Evolutionary conservation across 208 protist genomes (phyloP), one percentile per base, ranked within the genome.

Genomic region (Trypanosoma conorhini): DNA sequence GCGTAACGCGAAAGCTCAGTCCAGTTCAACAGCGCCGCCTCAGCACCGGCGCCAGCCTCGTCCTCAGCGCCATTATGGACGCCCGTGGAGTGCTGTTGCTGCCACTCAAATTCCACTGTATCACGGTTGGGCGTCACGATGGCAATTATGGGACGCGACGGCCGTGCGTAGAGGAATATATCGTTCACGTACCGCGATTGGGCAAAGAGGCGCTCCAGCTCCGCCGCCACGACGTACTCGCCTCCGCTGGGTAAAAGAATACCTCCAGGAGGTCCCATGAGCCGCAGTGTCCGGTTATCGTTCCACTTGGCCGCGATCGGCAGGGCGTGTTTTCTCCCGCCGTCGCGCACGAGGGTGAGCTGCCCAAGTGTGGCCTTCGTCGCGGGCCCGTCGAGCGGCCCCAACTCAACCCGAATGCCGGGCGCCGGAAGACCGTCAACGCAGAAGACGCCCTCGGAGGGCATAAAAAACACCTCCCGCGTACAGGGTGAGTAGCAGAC

Each of bases 81-180:
- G 24, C n/a, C 65, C 5, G 58, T 72, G 13, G 52, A 24, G 46
- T 79, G 79, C 26, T 52, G 56, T 46, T 83, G 76, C 42, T 50
- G 62, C 86, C 88, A 95, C 75, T 94, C 89, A 72, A 88, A 93
- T 75, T 95, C 89, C 24, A 97, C 70, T 10, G 83, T 92, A 64
- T 97, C 92, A 17, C 83, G 76, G 57, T 94, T 95, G 4, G 89
- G 92, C 70, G 85, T 74, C 33, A 97, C 89, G 9, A 97, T 83
- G 21, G 87, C 92, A 54, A 97, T 81, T 30, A 97, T 70, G 28
- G 89, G 83, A 63, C 91, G 83, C 40, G 77, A 68, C 3, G 86
- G 77, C 28, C 87, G 75, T 62, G 88, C 94, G 67, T 89, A 81
- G 26, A 95, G 75, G 70, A 97, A 97, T n/a, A 95, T 79, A 65